phyloP scores from a whole-genome alignment of 805 yeast species.

The Ogataea nonfermentans region DNA sequence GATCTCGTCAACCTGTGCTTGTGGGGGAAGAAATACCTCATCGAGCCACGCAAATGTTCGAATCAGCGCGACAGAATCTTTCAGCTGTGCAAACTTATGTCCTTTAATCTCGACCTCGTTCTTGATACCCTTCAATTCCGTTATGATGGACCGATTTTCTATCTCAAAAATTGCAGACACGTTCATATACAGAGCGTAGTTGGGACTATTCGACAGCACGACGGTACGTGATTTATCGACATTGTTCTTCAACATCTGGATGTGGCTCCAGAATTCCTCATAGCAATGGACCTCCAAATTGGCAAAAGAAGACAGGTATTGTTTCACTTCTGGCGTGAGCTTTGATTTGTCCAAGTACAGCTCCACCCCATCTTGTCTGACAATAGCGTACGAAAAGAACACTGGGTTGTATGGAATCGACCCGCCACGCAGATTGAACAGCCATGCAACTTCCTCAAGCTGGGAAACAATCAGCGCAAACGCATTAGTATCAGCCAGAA shows the following conservation, averaged over 20 bases:
- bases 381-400: conserved; percentile 65
- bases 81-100: conserved; percentile 70
- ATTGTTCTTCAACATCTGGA: conserved; percentile 30
- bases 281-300: conserved; percentile 48
- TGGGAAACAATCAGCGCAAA: conserved; percentile 50
- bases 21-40: conserved; percentile 37
- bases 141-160: conserved; percentile 37
- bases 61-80: conserved; percentile 77
- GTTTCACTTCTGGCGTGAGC: conserved; percentile 32
- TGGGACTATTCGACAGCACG: conserved; percentile 26
- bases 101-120: conserved; percentile 70
- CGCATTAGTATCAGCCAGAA: conserved; percentile 32
- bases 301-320: conserved; percentile 26
- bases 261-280: conserved; percentile 55
- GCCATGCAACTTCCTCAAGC: conserved; percentile 54
- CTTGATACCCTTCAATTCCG: conserved; percentile 70
- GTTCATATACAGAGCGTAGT: conserved; percentile 28
- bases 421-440: conserved; percentile 48
- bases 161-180: conserved; percentile 27
- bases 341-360: conserved; percentile 43
- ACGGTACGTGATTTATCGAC: conserved; percentile 10
- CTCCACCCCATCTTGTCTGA: conserved; percentile 37
- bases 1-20: conserved; percentile 49
- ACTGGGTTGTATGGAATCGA: conserved; percentile 88
- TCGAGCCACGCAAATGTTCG: conserved; percentile 85